Percentiles rank a stretch among this genome's conserved stretches.
Evolutionary conservation across 2,329 filamentous ascomycete genomes (phyloP).

Genomic region (Cytospora piceae): DNA sequence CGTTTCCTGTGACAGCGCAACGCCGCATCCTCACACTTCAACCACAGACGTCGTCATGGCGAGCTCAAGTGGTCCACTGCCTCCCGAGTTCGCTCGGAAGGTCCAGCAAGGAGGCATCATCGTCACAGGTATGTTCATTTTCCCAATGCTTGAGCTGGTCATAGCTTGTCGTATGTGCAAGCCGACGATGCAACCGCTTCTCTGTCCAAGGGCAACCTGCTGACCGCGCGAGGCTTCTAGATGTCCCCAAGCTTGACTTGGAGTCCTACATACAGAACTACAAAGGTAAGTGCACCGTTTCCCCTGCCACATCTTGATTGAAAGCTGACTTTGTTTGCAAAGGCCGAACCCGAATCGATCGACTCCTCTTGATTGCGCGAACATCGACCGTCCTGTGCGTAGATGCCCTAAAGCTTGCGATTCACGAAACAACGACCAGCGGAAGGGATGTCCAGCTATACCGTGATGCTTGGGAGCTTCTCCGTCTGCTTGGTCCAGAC

Average conservation of each 20-base stretch:
- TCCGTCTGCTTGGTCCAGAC: constrained; percentile 65
- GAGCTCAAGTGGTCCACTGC: constrained; percentile 39
- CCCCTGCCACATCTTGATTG: not conserved
- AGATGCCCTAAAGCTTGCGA: constrained; percentile 80
- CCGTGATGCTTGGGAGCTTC: constrained; percentile 65
- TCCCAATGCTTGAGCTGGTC: constrained; percentile 12
- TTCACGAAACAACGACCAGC: constrained; percentile 70
- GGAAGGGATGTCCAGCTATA: constrained; percentile 77
- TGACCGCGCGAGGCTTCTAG: constrained; percentile 47
- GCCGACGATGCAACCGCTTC: not conserved
- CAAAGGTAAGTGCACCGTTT: constrained; percentile 58
- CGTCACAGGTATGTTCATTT: constrained; percentile 48
- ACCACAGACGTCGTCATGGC: constrained; percentile 40
- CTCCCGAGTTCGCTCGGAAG: constrained; percentile 52
- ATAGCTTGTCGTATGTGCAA: not conserved
- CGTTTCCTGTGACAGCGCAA: constrained; percentile 6
- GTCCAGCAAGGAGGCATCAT: constrained; percentile 50
- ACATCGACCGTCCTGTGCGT: constrained; percentile 74
- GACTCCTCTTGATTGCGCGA: constrained; percentile 79
- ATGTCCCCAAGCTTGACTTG: constrained; percentile 85
- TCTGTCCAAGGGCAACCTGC: not conserved
- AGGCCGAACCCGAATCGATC: constrained; percentile 82
- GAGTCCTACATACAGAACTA: constrained; percentile 93
- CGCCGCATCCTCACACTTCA: not conserved
- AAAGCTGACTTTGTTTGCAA: constrained; percentile 23